These are phyloP conservation scores for Sphagnurus paluster DNA, from an alignment of 1,284 basidiomycete species.

Conservation along the genomic window DNA sequence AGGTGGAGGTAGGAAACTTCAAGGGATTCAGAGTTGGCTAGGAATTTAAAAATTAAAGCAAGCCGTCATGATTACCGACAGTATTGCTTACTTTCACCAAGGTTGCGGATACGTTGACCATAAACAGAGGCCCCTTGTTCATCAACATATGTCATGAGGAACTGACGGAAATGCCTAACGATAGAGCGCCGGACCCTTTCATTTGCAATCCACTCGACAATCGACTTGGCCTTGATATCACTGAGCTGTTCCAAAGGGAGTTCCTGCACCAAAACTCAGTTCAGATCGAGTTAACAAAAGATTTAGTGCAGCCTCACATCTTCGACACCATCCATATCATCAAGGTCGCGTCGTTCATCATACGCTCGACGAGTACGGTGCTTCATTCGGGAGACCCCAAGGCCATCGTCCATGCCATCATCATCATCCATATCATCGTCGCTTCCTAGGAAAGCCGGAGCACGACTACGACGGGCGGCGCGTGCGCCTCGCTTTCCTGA, in stretches of 20 bases:
- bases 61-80: background rate
- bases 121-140: slow-evolving; percentile 92
- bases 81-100: slow-evolving; percentile 84
- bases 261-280: slow-evolving; percentile 54
- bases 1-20: slow-evolving; percentile 96
- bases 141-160: slow-evolving; percentile 95
- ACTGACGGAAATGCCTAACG: slow-evolving; percentile 90
- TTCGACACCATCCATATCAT: slow-evolving; percentile 84
- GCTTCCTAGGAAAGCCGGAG: slow-evolving; percentile 84
- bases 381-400: slow-evolving; percentile 69
- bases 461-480: slow-evolving; percentile 74
- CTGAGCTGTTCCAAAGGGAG: slow-evolving; percentile 94
- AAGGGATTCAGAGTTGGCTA: slow-evolving; percentile 95
- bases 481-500: slow-evolving; percentile 64
- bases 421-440: slow-evolving; percentile 59
- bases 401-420: slow-evolving; percentile 57
- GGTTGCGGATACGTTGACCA: slow-evolving; percentile 88
- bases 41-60: slow-evolving; percentile 6
- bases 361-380: slow-evolving; percentile 81
- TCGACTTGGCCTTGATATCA: slow-evolving; percentile 96
- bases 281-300: slow-evolving; percentile 11
- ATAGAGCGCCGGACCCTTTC: slow-evolving; percentile 91
- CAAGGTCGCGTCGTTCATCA: slow-evolving; percentile 82
- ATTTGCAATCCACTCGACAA: slow-evolving; percentile 95
- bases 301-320: slow-evolving; percentile 52